Evolutionary conservation across 2,329 filamentous ascomycete genomes (phyloP), one percentile per base, ranked within the genome.

Genomic region (Madurella fahalii): DNA sequence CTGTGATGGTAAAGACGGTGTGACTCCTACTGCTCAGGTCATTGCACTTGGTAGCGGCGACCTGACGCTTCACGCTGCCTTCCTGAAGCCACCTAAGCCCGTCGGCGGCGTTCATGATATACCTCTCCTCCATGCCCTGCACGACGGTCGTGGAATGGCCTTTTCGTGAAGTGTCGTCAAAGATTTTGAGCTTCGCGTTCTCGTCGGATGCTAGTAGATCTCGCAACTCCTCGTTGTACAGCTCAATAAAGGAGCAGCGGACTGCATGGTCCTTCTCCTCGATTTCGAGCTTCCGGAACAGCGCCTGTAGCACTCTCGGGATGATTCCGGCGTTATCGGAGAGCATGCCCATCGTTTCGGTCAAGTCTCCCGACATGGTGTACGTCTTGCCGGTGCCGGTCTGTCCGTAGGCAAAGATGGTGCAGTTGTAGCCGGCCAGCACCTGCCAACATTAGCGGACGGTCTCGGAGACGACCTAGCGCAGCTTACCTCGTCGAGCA

Each of bases 1-100:
- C 89, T 1, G 93, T 96, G 57, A 99, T 89, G 8, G 94, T 97
- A 68, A 99, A 99, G 18, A 99, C 88, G 0, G 94, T 99, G 68
- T 99, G 95, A 75, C 92, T 96, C 70, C 94, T 85, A 64, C 92
- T 96, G 72, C 92, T 96, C 52, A 97, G 83, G 65, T 99, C 94
- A 69, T 99, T 99, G 81, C 94, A 99, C 72, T 97, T 97, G n/a
- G 94, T 99, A 4, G 95, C 91, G 5, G 94, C 95, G n/a, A 99
- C 94, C 71, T 99, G 94, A 47, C 94, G 87, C 72, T 92, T 95
- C 73, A 94, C 80, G 70, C 91, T 96, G 58, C 94, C 95, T 60
- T 87, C 81, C 64, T 94, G 90, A 44, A 99, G 81, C 58, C 96
- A 80, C 71, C 89, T 88, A 71, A 99, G 92, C 57, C 94, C 94